Evolutionary conservation across 768 basidiomycete genomes (phyloP), one percentile per base, ranked within the genome.

Genomic region (Pleurotus sapidus): DNA sequence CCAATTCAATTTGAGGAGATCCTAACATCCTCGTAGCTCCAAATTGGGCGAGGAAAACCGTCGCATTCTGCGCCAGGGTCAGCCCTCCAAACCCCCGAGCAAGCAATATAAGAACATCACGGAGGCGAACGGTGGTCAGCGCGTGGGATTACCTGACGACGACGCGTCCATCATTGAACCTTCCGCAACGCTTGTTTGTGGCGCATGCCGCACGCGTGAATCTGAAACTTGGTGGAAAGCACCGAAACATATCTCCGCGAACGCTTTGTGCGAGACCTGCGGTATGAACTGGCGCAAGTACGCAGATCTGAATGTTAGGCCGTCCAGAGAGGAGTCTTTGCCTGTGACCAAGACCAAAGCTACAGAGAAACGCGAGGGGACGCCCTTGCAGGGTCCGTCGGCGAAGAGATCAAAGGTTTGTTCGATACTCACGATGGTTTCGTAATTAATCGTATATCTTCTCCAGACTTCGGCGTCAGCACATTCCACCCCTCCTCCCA

Each of bases 241-340:
- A 12, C 95, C 94, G 2, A 91, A 91, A 67, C 90, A 89, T 18
- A 79, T 95, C n/a, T 70, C 78, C 0, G 88, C 88, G 1, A 80
- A 79, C 58, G 81, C 93, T 39, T 83, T 96, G 54, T 97, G 94
- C 67, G 91, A 95, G 46, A 78, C 70, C 25, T 97, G 94, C 65
- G 94, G 94, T 11, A 82, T 84, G 46, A 89, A 89, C 61, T 97
- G 93, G 89, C 79, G 94, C 63, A 97, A 95, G 72, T 97, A 97
- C 68, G 94, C 92, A 0, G 93, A 95, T 63, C 76, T 95, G 49
- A 91, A 87, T 63, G 86, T 89, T 23, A 78, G 89, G 42, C 86
- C 87, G 7, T 57, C 85, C 17, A 81, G 89, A 25, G 90, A 93
- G 57, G 89, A 91, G 46, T 75, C 81, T 0, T 64, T 81, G 1